Conservation (phyloP, 345 rosid species). For the Schrenkiella parvula region DNA sequence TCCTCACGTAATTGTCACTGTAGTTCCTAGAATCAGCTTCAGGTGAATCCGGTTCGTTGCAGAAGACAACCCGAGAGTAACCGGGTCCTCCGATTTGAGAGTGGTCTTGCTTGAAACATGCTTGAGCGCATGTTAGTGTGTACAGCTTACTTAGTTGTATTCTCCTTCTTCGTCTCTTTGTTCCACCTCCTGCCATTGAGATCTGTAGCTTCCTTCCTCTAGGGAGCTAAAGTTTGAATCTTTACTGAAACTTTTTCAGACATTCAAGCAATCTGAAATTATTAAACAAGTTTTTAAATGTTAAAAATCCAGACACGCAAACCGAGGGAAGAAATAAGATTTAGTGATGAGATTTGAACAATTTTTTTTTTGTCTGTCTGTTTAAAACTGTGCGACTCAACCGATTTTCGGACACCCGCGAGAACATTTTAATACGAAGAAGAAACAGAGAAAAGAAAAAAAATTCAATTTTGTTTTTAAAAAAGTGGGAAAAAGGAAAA, state of each 20-base stretch:
- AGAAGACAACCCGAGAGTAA: conserved; percentile 72
- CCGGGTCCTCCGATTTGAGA: conserved; percentile 81
- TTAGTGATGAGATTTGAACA: background rate
- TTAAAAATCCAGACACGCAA: conserved; percentile 12
- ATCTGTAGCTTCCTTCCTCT: no score
- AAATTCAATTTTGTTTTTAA: background rate
- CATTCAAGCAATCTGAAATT: conserved; percentile 19
- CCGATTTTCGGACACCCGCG: conserved; percentile 22
- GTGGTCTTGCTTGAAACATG: conserved; percentile 62
- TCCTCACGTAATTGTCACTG: conserved; percentile 55
- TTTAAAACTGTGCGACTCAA: background rate
- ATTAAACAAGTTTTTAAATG: no score
- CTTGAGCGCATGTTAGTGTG: conserved; percentile 47
- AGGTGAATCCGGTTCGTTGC: conserved; percentile 66
- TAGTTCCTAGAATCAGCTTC: conserved; percentile 58
- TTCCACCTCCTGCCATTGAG: conserved; percentile 49
- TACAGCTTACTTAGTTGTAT: conserved; percentile 71
- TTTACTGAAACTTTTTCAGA: conserved; percentile 11
- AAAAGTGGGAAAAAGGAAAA: background rate
- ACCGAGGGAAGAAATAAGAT: conserved; percentile 1
- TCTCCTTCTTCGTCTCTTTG: conserved; percentile 39
- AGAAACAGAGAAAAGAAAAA: conserved; percentile 4
- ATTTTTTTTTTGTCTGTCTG: background rate
- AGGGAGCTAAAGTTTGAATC: conserved; percentile 13
- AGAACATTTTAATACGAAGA: conserved; percentile 23